These are phyloP conservation scores for Fusarium luffae DNA, from an alignment of 2,329 filamentous ascomycete species.

Conservation along the genomic window DNA sequence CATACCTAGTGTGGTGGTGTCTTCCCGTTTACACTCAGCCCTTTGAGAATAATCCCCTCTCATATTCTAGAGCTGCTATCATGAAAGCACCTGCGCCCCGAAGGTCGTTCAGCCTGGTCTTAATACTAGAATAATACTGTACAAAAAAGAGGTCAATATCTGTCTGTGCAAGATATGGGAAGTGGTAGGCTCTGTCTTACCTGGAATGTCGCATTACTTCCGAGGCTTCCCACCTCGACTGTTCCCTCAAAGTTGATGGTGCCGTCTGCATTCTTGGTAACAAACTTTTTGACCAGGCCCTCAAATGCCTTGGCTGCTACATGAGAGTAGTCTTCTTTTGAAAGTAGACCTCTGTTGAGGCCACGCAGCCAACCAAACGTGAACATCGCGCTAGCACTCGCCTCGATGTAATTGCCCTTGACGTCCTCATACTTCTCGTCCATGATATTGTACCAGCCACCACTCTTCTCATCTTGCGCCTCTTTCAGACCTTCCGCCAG, in stretches of 20 bases:
- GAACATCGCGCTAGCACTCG: slow-evolving; percentile 68
- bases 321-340: slow-evolving; percentile 21
- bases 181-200: slow-evolving; percentile 46
- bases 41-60: slow-evolving; percentile 3
- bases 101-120: slow-evolving; percentile 40
- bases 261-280: slow-evolving; percentile 58
- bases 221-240: slow-evolving; percentile 62
- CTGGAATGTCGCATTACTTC: slow-evolving; percentile 61
- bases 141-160: neutral
- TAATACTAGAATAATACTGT: slow-evolving; percentile 47
- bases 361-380: slow-evolving; percentile 62
- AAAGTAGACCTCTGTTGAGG: slow-evolving; percentile 40
- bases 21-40: neutral
- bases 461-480: slow-evolving; percentile 58
- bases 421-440: slow-evolving; percentile 57
- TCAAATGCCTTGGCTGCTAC: slow-evolving; percentile 35
- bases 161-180: neutral
- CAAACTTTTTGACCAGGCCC: slow-evolving; percentile 55
- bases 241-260: slow-evolving; percentile 63
- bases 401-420: slow-evolving; percentile 69
- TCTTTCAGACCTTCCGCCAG: slow-evolving; percentile 55
- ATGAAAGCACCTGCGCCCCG: slow-evolving; percentile 43
- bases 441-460: slow-evolving; percentile 70
- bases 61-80: slow-evolving; percentile 41
- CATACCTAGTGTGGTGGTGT: too few relatives aligned